These are phyloP conservation scores for Gleditsia sinensis DNA, from an alignment of 306 rosid genomes.

Conservation along the genomic window DNA sequence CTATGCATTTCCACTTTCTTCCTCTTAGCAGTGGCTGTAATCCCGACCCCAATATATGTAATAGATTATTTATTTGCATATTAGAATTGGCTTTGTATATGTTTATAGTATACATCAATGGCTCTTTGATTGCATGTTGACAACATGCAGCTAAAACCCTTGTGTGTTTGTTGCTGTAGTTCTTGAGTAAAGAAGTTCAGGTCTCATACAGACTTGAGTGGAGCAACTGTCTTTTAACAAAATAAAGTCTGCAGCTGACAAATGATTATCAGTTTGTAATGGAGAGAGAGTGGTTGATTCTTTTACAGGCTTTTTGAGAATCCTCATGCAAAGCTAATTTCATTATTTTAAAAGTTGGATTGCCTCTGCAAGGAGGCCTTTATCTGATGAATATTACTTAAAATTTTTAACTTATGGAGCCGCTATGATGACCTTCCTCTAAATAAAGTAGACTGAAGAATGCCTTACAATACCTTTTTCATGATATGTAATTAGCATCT, in stretches of 20 bases:
- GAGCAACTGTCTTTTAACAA: slow-evolving; percentile 23
- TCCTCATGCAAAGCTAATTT: background rate
- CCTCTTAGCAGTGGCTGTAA: slow-evolving; percentile 8
- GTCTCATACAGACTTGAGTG: slow-evolving; percentile 1
- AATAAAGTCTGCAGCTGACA: slow-evolving; percentile 24
- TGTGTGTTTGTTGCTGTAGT: slow-evolving; percentile 9
- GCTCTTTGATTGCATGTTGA: slow-evolving; percentile 6
- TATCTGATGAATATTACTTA: background rate
- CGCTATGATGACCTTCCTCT: slow-evolving; percentile 19
- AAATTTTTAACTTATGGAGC: slow-evolving; percentile 2
- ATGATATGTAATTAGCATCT: slow-evolving; percentile 36
- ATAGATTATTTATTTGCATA: slow-evolving; percentile 11
- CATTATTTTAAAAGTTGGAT: background rate
- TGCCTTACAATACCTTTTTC: background rate
- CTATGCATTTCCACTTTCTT: slow-evolving; percentile 17
- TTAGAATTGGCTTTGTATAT: slow-evolving; percentile 4
- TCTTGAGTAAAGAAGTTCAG: slow-evolving; percentile 16
- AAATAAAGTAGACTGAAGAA: slow-evolving; percentile 26
- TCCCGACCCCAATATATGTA: background rate
- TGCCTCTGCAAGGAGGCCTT: background rate
- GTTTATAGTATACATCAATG: background rate
- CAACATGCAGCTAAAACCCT: slow-evolving; percentile 6
- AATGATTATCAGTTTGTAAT: slow-evolving; percentile 10
- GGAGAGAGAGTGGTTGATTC: background rate
- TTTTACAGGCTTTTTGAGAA: slow-evolving; percentile 8